Evolutionary conservation across 2,329 filamentous ascomycete species (phyloP), one percentile per base, ranked within the genome.

Genomic region (Xylariaceae sp.): DNA sequence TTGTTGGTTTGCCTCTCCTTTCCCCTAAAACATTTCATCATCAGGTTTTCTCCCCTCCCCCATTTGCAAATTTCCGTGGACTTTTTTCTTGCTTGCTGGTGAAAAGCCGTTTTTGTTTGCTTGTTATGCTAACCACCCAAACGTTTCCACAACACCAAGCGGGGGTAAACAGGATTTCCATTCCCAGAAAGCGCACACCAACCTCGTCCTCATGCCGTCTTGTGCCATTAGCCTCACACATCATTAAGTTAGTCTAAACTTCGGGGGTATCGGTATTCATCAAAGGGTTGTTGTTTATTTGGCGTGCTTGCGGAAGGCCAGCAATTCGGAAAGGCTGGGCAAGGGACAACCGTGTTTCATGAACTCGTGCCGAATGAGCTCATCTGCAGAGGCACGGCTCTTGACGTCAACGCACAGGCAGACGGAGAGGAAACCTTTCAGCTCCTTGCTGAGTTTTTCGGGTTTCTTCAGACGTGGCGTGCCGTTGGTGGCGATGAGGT

Each of bases 381-480:
- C 94, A 62, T 90, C 85, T 0, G 94, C 92, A 30, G 91, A 96
- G 10, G 94, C 94, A 72, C 94, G 86, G 73, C 89, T 93, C 80
- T 93, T 92, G 70, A 99, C 92, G 70, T 97, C 93, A 51, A 99
- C 94, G 69, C 94, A 97, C 51, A 99, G 82, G 75, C 94, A 99
- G 64, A 97, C 92, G 30, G 90, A 94, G 71, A 99, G 76, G 84
- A 99, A 99, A 18, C 90, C 90, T 81, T 97, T 97, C 67, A 99
- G 85, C 77, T 97, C 94, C 80, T 96, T 97, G 78, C 90, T 95
- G 61, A 97, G 84, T 78, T 96, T 96, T 78, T 99, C 93, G 0
- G 94, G 93, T 78, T 97, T 96, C 88, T 99, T 99, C 64, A 99
- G 83, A 59, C 92, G 87, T 18, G 94, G 94, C 2, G 94, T 97